Conservation (phyloP, 2,329 filamentous ascomycete genomes). For the Mycocentrospora acerina region DNA sequence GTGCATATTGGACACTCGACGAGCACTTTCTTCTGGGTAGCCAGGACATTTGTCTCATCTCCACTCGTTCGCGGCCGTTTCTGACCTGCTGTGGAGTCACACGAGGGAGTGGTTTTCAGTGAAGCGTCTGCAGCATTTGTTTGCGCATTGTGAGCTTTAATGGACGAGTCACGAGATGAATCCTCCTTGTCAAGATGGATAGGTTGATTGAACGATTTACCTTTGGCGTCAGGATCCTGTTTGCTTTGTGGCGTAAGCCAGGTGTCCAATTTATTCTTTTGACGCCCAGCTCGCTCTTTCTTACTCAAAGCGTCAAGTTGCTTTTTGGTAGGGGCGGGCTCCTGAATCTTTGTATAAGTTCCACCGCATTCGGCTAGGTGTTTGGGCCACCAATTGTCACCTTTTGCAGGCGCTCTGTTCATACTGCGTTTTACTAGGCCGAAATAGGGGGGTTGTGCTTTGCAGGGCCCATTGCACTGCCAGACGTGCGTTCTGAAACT, state of each 20-base stretch:
- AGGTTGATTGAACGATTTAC: slow-evolving; percentile 9
- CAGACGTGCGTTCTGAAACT: slow-evolving; percentile 49
- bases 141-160: slow-evolving; percentile 8
- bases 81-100: slow-evolving; percentile 9
- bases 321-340: slow-evolving; percentile 46
- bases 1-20: slow-evolving; percentile 46
- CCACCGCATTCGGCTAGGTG: slow-evolving; percentile 47
- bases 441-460: slow-evolving; percentile 43
- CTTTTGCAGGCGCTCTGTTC: slow-evolving; percentile 47
- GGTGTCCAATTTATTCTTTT: slow-evolving; percentile 48
- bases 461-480: slow-evolving; percentile 47
- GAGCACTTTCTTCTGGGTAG: slow-evolving; percentile 20
- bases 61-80: slow-evolving; percentile 19
- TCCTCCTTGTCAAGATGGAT: slow-evolving; percentile 10
- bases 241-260: slow-evolving; percentile 38
- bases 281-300: slow-evolving; percentile 44
- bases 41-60: slow-evolving; percentile 11
- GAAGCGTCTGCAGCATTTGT: slow-evolving; percentile 6
- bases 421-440: slow-evolving; percentile 50
- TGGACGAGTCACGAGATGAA: slow-evolving; percentile 3
- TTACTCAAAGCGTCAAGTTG: slow-evolving; percentile 42
- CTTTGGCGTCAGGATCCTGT: slow-evolving; percentile 9
- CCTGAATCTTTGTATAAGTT: slow-evolving; percentile 44
- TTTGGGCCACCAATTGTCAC: slow-evolving; percentile 45
- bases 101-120: slow-evolving; percentile 3